These are phyloP conservation scores for Alternaria triticimaculans DNA, from an alignment of 2,329 filamentous ascomycete genomes.

Conservation along the genomic window DNA sequence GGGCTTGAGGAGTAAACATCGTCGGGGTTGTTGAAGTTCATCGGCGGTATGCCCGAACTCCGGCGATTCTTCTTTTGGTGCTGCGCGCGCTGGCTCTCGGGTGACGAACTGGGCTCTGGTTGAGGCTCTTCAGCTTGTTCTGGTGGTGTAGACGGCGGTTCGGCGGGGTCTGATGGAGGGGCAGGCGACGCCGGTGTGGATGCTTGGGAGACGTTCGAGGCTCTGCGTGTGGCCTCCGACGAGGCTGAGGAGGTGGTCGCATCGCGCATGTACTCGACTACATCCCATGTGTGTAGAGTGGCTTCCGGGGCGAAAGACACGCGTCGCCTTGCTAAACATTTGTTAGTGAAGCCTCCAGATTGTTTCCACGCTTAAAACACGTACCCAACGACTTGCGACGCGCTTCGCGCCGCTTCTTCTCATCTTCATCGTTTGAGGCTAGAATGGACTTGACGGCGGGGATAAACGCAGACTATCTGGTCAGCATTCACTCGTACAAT, in stretches of 20 bases:
- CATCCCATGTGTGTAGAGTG: conserved; percentile 96
- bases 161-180: conserved; percentile 57
- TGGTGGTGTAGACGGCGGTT: conserved; percentile 68
- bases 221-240: conserved; percentile 75
- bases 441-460: conserved; percentile 61
- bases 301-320: conserved; percentile 98
- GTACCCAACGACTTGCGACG: conserved; percentile 84
- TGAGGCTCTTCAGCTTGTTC: conserved; percentile 67
- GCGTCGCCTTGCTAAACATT: conserved; percentile 72
- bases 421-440: conserved; percentile 64
- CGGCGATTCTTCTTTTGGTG: conserved; percentile 66
- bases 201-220: conserved; percentile 64
- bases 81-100: conserved; percentile 69
- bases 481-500: conserved; percentile 20
- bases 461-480: conserved; percentile 53
- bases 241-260: conserved; percentile 77
- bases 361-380: conserved; percentile 9
- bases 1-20: conserved; percentile 77
- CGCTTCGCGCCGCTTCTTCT: conserved; percentile 77
- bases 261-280: conserved; percentile 86
- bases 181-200: conserved; percentile 37
- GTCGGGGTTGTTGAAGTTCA: conserved; percentile 70
- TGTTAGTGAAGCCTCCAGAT: conserved; percentile 16
- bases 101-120: conserved; percentile 63
- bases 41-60: conserved; percentile 70